Conservation (phyloP, 257 asterid species). For the Fraxinus excelsior region DNA sequence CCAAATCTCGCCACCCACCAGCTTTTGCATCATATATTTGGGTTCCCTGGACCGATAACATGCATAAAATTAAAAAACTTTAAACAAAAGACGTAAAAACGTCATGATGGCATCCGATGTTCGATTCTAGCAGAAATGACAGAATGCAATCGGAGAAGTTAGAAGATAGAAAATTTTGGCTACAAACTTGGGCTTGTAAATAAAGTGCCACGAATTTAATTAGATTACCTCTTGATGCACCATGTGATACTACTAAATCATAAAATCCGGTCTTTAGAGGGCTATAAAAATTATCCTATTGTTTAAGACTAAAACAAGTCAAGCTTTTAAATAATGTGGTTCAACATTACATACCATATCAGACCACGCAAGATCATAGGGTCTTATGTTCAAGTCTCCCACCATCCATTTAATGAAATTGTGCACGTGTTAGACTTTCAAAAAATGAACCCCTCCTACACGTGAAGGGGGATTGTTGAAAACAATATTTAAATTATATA, state of each 20-base stretch:
- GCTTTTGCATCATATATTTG: slow-evolving; percentile 98
- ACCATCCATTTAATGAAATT: not conserved
- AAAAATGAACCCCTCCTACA: not conserved
- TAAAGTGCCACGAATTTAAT: slow-evolving; percentile 6
- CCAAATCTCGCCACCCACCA: slow-evolving; percentile 99
- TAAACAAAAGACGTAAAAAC: not conserved
- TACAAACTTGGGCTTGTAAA: slow-evolving; percentile 4
- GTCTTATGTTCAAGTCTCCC: not conserved
- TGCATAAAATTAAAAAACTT: slow-evolving; percentile 30
- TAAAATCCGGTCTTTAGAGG: not conserved
- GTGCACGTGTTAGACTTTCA: not conserved
- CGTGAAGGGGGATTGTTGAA: not conserved
- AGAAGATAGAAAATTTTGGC: slow-evolving; percentile 1
- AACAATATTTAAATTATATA: not conserved
- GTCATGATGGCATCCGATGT: not conserved
- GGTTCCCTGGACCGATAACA: slow-evolving; percentile 71
- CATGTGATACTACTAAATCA: slow-evolving; percentile 11
- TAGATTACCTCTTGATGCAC: slow-evolving; percentile 7
- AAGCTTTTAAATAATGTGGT: not conserved
- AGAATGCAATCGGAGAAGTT: slow-evolving; percentile 18
- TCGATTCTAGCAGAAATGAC: slow-evolving; percentile 20
- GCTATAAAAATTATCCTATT: not conserved
- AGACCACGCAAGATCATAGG: not conserved
- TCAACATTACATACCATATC: not conserved
- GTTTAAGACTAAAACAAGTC: not conserved